A percentile compares a stretch with the other conserved stretches of the same genome.
phyloP scores from a whole-genome alignment of 1,139 yeast genomes.

The Geotrichum aggregatum region DNA sequence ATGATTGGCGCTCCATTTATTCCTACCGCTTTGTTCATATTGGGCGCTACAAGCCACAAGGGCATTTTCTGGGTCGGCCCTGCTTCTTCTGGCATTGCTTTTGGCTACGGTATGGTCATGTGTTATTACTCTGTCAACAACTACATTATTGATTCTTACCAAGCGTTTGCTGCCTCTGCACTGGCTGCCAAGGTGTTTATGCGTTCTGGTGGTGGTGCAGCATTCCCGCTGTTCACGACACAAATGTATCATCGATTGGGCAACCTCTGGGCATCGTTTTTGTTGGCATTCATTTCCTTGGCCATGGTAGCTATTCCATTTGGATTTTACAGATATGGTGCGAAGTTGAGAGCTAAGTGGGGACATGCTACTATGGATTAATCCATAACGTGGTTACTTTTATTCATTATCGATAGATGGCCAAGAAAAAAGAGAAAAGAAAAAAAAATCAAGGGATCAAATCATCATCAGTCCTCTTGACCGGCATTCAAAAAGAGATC shows the following conservation, averaged over 20 bases:
- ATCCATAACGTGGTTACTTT: no score
- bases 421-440: neutral
- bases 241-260: slow-evolving; percentile 76
- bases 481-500: no score
- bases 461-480: neutral
- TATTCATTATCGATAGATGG: no score
- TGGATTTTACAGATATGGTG: slow-evolving; percentile 69
- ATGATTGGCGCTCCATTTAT: slow-evolving; percentile 89
- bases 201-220: slow-evolving; percentile 84
- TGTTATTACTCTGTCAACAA: slow-evolving; percentile 83
- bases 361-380: slow-evolving; percentile 3
- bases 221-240: slow-evolving; percentile 74
- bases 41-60: slow-evolving; percentile 82
- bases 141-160: slow-evolving; percentile 83
- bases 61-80: slow-evolving; percentile 92
- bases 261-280: slow-evolving; percentile 76
- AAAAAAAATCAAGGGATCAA: neutral
- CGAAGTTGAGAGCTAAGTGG: slow-evolving; percentile 54
- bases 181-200: slow-evolving; percentile 84
- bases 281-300: slow-evolving; percentile 75
- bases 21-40: slow-evolving; percentile 76
- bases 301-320: slow-evolving; percentile 83
- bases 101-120: slow-evolving; percentile 89
- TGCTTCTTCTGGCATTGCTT: slow-evolving; percentile 84
- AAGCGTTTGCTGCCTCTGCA: slow-evolving; percentile 85